Evolutionary conservation across 495 filamentous ascomycete genomes (phyloP), one percentile per base, ranked within the genome.

Genomic region (Hypoxylon perforatum): DNA sequence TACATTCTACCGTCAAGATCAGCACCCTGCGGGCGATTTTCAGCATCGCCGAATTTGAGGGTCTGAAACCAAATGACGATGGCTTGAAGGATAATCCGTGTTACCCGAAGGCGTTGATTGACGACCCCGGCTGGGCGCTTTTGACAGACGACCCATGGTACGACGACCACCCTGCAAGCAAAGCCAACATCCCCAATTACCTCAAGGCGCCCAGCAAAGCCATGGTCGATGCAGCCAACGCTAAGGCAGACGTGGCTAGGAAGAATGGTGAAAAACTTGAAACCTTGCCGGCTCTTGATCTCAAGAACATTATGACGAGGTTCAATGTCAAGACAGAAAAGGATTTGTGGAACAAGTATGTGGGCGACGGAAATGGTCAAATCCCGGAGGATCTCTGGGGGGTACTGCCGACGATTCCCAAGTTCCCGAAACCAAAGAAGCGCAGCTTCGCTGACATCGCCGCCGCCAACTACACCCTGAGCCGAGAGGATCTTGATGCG

Each of bases 311-410:
- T n/a, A 45, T 45, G 41, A 45, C 18, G 41, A n/a, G 41, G 41
- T 5, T 45, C 41, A 45, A 19, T 4, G 4, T 45, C 2, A 45
- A 45, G 41, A 19, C 41, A 4, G 41, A 45, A 17, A 45, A 45
- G 9, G 41, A 45, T 11, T 19, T 45, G 41, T 45, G 41, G 41
- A 45, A 45, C 4, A 45, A 45, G 3, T 45, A 17, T n/a, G 41
- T 45, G 11, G 41, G 41, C 41, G 21, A 2, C 9, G 41, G 41
- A 4, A 17, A 45, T 14, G 41, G 41, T 17, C 41, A 45, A 17
- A 46, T 46, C 44, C 44, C 18, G 21, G 44, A 46, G n/a, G 44
- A 46, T 18, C 44, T 46, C 44, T 46, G 44, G 44, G 44, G 44
- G 1, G 19, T 46, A 1, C 12, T 46, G 44, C 44, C 44, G 4